Evolutionary conservation across 257 asterid species (phyloP).

Genomic region (Parsonsia alboflavescens): DNA sequence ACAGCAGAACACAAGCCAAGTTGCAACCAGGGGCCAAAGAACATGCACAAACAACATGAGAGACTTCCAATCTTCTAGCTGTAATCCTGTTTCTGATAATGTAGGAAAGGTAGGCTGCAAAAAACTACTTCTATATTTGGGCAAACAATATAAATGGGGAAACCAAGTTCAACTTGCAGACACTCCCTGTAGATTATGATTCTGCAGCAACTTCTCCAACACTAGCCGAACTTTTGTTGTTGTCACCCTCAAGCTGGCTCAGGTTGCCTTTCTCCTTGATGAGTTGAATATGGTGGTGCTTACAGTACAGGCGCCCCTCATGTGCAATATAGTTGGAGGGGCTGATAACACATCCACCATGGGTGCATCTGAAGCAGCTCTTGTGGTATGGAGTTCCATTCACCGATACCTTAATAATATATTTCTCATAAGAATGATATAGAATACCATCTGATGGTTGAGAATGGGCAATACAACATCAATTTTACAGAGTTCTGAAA

Average conservation of each 20-base stretch:
- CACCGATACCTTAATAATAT: slow-evolving; percentile 56
- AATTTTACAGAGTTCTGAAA: neutral
- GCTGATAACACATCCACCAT: slow-evolving; percentile 93
- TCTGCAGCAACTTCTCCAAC: slow-evolving; percentile 30
- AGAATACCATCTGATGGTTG: neutral
- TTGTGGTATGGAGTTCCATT: slow-evolving; percentile 84
- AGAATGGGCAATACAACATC: neutral
- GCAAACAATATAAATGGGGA: neutral
- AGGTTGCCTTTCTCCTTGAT: slow-evolving; percentile 98
- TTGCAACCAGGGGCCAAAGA: slow-evolving; percentile 18
- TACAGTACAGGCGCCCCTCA: slow-evolving; percentile 92
- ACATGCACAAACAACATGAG: slow-evolving; percentile 5
- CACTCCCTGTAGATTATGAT: slow-evolving; percentile 18
- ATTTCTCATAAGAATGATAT: neutral
- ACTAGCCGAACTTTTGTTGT: slow-evolving; percentile 29
- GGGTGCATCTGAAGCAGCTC: slow-evolving; percentile 91
- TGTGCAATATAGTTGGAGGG: slow-evolving; percentile 93
- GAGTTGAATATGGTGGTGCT: slow-evolving; percentile 94
- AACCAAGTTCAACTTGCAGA: slow-evolving; percentile 3
- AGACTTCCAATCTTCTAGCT: slow-evolving; percentile 15
- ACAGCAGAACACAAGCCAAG: slow-evolving; percentile 22
- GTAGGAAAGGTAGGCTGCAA: slow-evolving; percentile 13
- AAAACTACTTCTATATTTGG: slow-evolving; percentile 18
- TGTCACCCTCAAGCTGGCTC: slow-evolving; percentile 90
- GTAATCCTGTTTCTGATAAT: slow-evolving; percentile 22